Base-by-base conservation (phyloP, 2,329 filamentous ascomycete genomes). In the Neonectria sp. region DNA sequence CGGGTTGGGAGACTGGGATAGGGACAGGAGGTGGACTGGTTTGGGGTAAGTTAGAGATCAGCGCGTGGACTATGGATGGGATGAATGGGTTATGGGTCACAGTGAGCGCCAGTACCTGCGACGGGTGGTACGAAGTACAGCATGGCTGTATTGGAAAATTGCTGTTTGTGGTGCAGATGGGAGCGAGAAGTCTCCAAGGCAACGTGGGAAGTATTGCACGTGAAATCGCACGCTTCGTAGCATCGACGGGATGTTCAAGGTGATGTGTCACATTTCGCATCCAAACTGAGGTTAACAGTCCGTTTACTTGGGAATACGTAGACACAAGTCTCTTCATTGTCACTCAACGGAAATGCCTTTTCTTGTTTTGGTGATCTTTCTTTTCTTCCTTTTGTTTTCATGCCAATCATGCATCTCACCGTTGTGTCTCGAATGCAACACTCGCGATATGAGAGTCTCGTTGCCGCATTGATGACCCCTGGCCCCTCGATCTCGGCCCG, bases 401-500 rank as follows among this genome's bases (percentile, higher is more conserved):
- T 21, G 33, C 25, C 45, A 51, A 31, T 56, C 33, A 25, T 27
- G 25, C 15, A 21, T 25, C 25, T 35, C 29, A 37, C 24, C 27
- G n/a, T 21, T 31, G 51, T 31, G 31, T 25, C 21, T 37, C 33
- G 35, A 17, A 48, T 24, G 31, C 21, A 21, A 21, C 21, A 21
- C 21, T 21, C 21, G 21, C 37, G 9, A 37, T 33, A 33, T 67
- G 67, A 59, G 60, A 64, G 65, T 62, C 46, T 62, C 68, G 72
- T 60, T 68, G 66, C 70, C 57, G 66, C 67, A 64, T 63, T 73
- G 60, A 55, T 51, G 55, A 57, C 71, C 73, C 71, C 73, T 58
- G 57, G 60, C 37, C 57, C 60, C 61, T 66, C 56, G 65, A 65
- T 69, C 71, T 71, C 73, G 73, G 73, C 63, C 68, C 68, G 61